Base-by-base conservation (phyloP, 768 basidiomycete species). In the Tremella yokohamensis region DNA sequence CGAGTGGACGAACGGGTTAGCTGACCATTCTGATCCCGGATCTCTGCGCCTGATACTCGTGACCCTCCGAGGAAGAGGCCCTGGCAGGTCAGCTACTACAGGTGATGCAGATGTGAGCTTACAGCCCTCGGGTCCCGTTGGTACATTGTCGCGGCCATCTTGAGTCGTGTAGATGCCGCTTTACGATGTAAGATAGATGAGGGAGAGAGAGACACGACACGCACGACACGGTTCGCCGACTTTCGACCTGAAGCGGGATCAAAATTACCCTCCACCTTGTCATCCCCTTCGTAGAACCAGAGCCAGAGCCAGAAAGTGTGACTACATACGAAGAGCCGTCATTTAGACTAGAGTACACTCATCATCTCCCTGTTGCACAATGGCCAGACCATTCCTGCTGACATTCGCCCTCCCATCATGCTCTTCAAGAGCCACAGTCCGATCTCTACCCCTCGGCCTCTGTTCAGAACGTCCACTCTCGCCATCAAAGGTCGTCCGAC, bases 31-130 rank as follows among this genome's bases (percentile, higher is more conserved):
- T 93, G 90, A 79, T 96, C 91, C 62, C 93, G 84, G 57, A 98
- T 89, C 75, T 96, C 94, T 75, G 93, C 92, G 2, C 94, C 93
- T 64, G 89, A 88, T 16, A 92, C 86, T 69, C 93, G 82, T 79
- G 94, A 89, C 24, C 94, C 94, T 55, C 93, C 93, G 16, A 97
- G 81, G 76, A 97, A 96, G 18, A 89, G 88, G 49, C 91, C 92
- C 75, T 76, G 60, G 15, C 24, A 49, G 20, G 26, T 24, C 42
- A 45, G 18, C 9, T n/a, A 12, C 20, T 16, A 18, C n/a, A 22
- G 34, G 26, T 9, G 12, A 8, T 6, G 42, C 42, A 45, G 22
- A n/a, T 18, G 8, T 11, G 22, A 34, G 66, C 75, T 59, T 39
- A 77, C 76, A 55, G 77, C 73, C 57, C 77, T 57, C 0, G 77